Percentiles rank a stretch among this genome's conserved stretches.
Conservation (phyloP, 371 early-diverging fungal species). For the Zychaea mexicana region DNA sequence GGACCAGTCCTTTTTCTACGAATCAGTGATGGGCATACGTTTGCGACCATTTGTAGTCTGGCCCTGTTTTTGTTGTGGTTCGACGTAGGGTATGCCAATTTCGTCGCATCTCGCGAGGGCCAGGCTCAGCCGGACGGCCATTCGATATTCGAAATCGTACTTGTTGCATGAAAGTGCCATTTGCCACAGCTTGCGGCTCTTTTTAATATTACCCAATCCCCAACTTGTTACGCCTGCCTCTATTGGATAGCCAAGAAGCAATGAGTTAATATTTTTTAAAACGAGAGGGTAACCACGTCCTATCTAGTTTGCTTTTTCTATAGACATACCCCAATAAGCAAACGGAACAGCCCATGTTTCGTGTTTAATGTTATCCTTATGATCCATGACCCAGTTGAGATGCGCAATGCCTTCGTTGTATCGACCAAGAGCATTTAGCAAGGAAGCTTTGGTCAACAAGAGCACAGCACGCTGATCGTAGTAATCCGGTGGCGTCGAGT, state of each 20-base stretch:
- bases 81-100: constrained; percentile 30
- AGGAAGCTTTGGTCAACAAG: constrained; percentile 42
- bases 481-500: constrained; percentile 45
- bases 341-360: constrained; percentile 68
- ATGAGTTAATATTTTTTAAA: too few relatives aligned
- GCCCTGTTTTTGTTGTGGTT: constrained; percentile 31
- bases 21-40: constrained; percentile 40
- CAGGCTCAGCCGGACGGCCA: constrained; percentile 48
- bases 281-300: constrained; percentile 12
- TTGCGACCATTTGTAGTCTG: constrained; percentile 43
- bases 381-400: constrained; percentile 64
- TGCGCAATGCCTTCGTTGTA: constrained; percentile 46
- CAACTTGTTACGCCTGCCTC: constrained; percentile 65
- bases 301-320: not conserved
- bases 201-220: constrained; percentile 47
- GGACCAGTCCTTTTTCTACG: not conserved
- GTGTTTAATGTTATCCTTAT: constrained; percentile 43
- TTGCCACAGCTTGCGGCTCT: constrained; percentile 57
- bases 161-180: constrained; percentile 51
- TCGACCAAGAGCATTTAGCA: constrained; percentile 43
- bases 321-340: constrained; percentile 61
- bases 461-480: constrained; percentile 47
- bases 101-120: constrained; percentile 48
- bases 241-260: too few relatives aligned
- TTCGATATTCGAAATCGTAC: constrained; percentile 67